Conservation (phyloP, 371 early-diverging fungal genomes). For the Rhizopus stolonifer region DNA sequence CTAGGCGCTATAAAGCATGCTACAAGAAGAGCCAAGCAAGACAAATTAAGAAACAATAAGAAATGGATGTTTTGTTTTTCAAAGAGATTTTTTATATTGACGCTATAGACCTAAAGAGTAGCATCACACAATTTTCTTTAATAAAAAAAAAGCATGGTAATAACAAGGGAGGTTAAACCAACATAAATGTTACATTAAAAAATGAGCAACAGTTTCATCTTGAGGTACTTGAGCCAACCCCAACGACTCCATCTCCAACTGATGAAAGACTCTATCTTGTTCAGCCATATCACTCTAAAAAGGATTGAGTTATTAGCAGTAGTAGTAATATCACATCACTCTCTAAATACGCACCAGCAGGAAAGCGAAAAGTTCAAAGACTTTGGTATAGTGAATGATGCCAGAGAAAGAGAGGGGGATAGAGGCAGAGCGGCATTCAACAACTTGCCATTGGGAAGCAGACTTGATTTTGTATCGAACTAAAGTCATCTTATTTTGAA, state of each 20-base stretch:
- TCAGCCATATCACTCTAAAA: conserved; percentile 15
- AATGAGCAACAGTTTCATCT: conserved; percentile 20
- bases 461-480: conserved; percentile 10
- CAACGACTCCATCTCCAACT: conserved; percentile 11
- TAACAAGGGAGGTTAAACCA: conserved; percentile 3
- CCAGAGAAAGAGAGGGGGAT: conserved; percentile 17
- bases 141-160: conserved; percentile 7
- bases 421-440: conserved; percentile 13
- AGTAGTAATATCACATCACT: conserved; percentile 9
- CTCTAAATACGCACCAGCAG: conserved; percentile 7
- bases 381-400: conserved; percentile 11
- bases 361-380: conserved; percentile 18
- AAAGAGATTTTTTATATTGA: conserved; percentile 3
- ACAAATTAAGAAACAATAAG: conserved; percentile 11
- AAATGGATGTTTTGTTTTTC: conserved; percentile 7
- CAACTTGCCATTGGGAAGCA: conserved; percentile 16
- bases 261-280: conserved; percentile 16
- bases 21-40: conserved; percentile 10
- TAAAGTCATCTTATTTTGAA: conserved; percentile 20
- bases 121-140: conserved; percentile 7
- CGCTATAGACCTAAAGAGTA: conserved; percentile 12
- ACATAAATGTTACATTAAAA: conserved; percentile 14
- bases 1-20: conserved; percentile 10
- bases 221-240: conserved; percentile 13
- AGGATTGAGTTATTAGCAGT: conserved; percentile 8